Evolutionary conservation across 768 basidiomycete genomes (phyloP), one percentile per base, ranked within the genome.

Genomic region (Suillus brevipes): DNA sequence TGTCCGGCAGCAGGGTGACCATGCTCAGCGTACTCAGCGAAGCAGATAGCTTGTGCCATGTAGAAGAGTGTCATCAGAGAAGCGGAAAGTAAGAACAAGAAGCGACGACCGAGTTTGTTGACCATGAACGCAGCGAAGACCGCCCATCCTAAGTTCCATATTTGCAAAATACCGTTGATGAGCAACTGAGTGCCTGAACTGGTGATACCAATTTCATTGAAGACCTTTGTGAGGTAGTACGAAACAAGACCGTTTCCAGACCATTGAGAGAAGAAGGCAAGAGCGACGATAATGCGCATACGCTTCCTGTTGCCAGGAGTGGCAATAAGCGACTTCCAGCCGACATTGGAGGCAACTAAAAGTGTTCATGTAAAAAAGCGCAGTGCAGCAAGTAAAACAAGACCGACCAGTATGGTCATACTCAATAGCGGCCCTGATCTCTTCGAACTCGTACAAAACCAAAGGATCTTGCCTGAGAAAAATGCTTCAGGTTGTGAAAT

Each of bases 231-330:
- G 71, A 94, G 85, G 80, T 94, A 94, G 82, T 89, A 92, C 8
- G 89, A 91, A 60, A 91, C 88, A 62, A 94, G 88, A 72, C 91
- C 91, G 70, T 92, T 92, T 16, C 90, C 91, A 12, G 89, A 92
- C 91, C 90, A 92, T 70, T 91, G 89, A 3, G 90, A 92, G 83
- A 93, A 92, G 83, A 90, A 90, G 56, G 89, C 90, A 63, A 93
- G 79, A 56, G 88, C 89, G 67, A 90, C 73, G 74, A 94, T 89
- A 75, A 93, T 89, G 63, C 84, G 78, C 83, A 94, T 83, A 64
- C 93, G 90, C 76, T 81, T 87, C 67, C 85, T 80, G 83, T 94
- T 94, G 60, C 91, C 92, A 36, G 82, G 75, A 53, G 84, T 91
- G 50, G 79, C 70, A 72, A 92, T 77, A 68, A 95, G 83, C 3